These are phyloP conservation scores for Synchytrium microbalum DNA, from an alignment of 371 early-diverging fungal genomes.

Conservation along the genomic window DNA sequence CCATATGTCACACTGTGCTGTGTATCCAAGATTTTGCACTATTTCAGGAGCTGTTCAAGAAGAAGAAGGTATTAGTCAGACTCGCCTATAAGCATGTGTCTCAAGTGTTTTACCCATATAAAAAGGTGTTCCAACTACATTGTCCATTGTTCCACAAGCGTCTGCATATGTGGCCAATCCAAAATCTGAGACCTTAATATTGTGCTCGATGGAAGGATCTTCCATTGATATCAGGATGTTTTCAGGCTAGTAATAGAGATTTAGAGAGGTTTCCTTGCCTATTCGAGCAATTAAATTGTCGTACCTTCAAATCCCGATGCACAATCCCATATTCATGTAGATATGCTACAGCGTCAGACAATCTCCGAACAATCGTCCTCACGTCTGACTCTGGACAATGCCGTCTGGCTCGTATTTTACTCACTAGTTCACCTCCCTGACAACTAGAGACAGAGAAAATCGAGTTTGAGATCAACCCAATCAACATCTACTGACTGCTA, in stretches of 20 bases:
- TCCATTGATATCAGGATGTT: conserved; percentile 24
- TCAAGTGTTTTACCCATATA: conserved; percentile 22
- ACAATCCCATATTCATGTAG: conserved; percentile 28
- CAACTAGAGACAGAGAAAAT: conserved; percentile 18
- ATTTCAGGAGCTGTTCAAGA: conserved; percentile 33
- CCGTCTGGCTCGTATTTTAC: conserved; percentile 15
- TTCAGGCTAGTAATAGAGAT: conserved; percentile 17
- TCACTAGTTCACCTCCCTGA: conserved; percentile 31
- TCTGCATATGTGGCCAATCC: conserved; percentile 32
- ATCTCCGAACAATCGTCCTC: conserved; percentile 17
- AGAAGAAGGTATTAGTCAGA: neutral
- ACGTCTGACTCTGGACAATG: conserved; percentile 21
- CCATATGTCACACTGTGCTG: conserved; percentile 35
- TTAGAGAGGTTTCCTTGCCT: neutral
- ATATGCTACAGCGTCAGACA: conserved; percentile 32
- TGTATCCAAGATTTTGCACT: conserved; percentile 31
- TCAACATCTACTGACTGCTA: neutral
- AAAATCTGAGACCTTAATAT: conserved; percentile 35
- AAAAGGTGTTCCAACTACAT: conserved; percentile 29
- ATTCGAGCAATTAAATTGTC: neutral
- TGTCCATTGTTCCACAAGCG: conserved; percentile 32
- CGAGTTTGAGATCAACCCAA: neutral
- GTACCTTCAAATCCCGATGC: conserved; percentile 29
- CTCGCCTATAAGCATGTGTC: neutral
- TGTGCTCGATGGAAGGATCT: conserved; percentile 17